Evolutionary conservation across 441 rosid genomes (phyloP).

Genomic region (Eruca vesicaria): DNA sequence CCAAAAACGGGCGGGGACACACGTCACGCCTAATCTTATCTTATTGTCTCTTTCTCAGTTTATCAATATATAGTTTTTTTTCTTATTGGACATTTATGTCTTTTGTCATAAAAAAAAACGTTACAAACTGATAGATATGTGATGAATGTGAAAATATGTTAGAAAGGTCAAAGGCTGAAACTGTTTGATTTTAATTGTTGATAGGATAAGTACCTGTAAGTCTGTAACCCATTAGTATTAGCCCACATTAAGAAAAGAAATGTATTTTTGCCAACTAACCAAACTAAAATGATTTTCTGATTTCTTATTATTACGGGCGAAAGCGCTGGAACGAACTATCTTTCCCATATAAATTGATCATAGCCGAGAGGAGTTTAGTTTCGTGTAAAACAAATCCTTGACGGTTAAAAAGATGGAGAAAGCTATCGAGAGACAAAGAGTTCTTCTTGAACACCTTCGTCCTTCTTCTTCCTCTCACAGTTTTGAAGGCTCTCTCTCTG

Average conservation of each 20-base stretch:
- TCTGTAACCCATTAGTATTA: no score
- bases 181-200: neutral
- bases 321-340: no score
- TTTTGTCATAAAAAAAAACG: neutral
- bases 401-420: conserved; percentile 54
- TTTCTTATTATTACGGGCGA: no score
- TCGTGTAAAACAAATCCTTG: conserved; percentile 28
- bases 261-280: neutral
- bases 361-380: neutral
- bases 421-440: conserved; percentile 78
- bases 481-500: conserved; percentile 57
- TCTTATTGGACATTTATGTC: neutral
- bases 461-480: conserved; percentile 55
- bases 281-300: no score
- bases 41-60: neutral
- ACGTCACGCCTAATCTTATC: conserved; percentile 34
- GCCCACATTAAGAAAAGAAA: no score
- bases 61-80: neutral
- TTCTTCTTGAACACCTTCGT: conserved; percentile 85
- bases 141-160: neutral
- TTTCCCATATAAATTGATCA: conserved; percentile 24
- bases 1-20: conserved; percentile 24
- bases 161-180: neutral
- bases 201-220: no score
- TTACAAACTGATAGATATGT: neutral